Evolutionary conservation across 2,329 filamentous ascomycete species (phyloP), one percentile per base, ranked within the genome.

Genomic region (Dactylellina sp.): DNA sequence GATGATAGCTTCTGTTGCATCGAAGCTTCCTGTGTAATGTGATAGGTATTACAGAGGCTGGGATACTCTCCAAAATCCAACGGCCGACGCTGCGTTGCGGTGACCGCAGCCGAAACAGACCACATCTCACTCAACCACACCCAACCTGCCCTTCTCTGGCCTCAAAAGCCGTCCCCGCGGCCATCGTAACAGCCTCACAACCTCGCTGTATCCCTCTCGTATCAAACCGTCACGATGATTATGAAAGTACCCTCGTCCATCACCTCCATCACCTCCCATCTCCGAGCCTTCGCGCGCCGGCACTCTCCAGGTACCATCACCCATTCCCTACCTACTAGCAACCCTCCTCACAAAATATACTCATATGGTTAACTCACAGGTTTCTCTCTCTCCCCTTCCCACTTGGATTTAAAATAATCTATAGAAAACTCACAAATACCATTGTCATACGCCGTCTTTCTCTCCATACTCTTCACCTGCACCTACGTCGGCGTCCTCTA

Each of bases 401-500:
- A 18, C 20, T 14, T 39, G n/a, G n/a, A n/a, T 18, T 35, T 7
- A 14, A 18, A 25, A 35, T 16, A 55, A 44, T 35, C 28, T 16
- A 25, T 49, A 70, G 64, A 56, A 53, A 47, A 46, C 55, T 11
- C 47, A 24, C 24, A 59, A 22, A 68, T 42, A 57, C 77, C 37
- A 56, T 71, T 32, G 49, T 70, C 7, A 42, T 71, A 61, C 24
- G 77, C 76, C 24, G 71, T 74, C 49, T 50, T 76, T 20, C 35
- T 76, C 40, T 79, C 75, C 20, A 37, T 93, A 75, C 81, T 89
- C 75, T 96, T 96, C 82, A 96, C 92, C n/a, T 81, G 93, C 77
- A 83, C 92, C 83, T 99, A 98, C 83, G 91, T 99, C 78, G 83
- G 91, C 2, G 94, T 95, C 22, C 92, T 98, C 82, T 97, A 99